Evolutionary conservation across 2,329 filamentous ascomycete species (phyloP), one percentile per base, ranked within the genome.

Genomic region (Scedosporium minutisporum): DNA sequence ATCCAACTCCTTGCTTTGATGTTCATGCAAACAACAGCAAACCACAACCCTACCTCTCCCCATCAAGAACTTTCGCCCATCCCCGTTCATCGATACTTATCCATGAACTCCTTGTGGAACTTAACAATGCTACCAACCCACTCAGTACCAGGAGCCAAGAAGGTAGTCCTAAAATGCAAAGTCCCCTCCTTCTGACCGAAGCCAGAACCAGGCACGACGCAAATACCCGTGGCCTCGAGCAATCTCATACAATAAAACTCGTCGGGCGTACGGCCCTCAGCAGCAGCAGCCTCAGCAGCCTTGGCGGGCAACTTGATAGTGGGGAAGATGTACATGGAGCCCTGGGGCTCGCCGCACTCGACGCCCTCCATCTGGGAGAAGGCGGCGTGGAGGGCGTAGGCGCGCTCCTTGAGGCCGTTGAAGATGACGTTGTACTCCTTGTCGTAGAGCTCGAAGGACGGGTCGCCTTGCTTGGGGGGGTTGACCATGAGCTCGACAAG

Each of bases 281-380:
- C 78, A 70, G 80, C 75, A 42, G 95, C 95, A 16, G 90, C 90
- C 67, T 88, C 87, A 65, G 87, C 76, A 48, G 92, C 95, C 77
- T 90, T 91, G 25, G 77, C 69, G 1, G 95, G 85, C 25, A 99
- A 80, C 41, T 80, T 86, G 77, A 99, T 96, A 69, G 91, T 95
- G 25, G 95, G 95, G 85, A 97, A 99, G 70, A 99, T 89, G 80
- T 99, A 99, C 95, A 99, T 99, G 73, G 90, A 88, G 65, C 95
- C 95, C 83, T 96, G 90, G 63, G 95, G 95, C 68, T 86, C 82
- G 70, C 89, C 89, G 77, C 93, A 96, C 74, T 93, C 85, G 64
- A 99, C 93, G 64, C 95, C 95, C 76, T 97, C 93, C 95, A 99
- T 97, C 72, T 91, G 79, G 74, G 86, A 81, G 77, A 99, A 99